phyloP scores from a whole-genome alignment of 2,329 filamentous ascomycete species.

The Cladosporium sp. region DNA sequence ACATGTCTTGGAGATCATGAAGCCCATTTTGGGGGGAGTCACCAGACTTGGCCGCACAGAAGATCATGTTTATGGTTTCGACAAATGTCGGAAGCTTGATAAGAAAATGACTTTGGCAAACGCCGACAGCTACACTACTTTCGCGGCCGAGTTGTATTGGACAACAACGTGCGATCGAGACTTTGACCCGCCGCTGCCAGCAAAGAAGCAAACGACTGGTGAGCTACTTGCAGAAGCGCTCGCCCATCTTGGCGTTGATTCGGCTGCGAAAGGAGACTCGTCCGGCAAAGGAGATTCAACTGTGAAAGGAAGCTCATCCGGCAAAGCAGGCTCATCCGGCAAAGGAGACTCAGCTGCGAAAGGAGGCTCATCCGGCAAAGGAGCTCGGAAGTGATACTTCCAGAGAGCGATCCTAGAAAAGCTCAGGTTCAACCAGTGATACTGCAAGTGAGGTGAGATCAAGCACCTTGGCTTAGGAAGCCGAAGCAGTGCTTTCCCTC shows the following conservation, averaged over 20 bases:
- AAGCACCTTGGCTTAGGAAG: background rate
- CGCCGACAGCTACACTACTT: background rate
- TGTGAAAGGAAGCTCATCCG: background rate
- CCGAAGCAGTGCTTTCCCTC: background rate
- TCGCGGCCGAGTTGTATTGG: background rate
- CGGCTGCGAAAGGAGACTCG: no score
- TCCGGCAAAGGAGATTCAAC: no score
- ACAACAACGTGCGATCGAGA: background rate
- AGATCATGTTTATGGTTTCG: no score
- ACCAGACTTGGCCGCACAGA: no score
- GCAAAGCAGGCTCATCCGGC: background rate
- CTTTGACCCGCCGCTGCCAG: background rate
- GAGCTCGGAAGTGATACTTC: background rate
- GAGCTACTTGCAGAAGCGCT: no score
- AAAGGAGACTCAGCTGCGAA: background rate
- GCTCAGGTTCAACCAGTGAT: background rate
- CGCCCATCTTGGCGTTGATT: no score
- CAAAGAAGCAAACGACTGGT: no score
- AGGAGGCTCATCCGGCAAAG: background rate
- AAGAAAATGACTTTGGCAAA: no score
- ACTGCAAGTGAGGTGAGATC: background rate
- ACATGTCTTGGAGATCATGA: background rate
- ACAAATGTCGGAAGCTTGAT: no score
- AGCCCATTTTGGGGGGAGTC: no score
- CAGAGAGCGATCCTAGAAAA: background rate